Evolutionary conservation across 495 filamentous ascomycete genomes (phyloP).

Genomic region (Jackrogersella minutella): DNA sequence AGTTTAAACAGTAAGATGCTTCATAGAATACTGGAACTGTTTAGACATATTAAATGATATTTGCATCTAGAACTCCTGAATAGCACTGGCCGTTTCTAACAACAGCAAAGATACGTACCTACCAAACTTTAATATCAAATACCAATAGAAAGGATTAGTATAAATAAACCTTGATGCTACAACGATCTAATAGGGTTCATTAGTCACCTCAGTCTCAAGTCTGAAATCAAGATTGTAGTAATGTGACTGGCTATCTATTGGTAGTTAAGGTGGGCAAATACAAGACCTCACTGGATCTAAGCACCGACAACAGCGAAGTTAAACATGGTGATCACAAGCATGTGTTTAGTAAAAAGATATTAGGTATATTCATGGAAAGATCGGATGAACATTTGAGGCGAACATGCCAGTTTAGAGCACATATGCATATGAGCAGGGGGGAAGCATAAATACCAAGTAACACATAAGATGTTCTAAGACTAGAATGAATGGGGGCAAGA

Average conservation of each 20-base stretch:
- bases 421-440: constrained; percentile 5
- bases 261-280: neutral
- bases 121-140: neutral
- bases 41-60: no score
- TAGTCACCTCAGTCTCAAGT: neutral
- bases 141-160: no score
- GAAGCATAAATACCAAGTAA: no score
- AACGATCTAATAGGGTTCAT: neutral
- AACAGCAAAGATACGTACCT: no score
- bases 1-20: neutral
- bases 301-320: neutral
- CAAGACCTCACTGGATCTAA: neutral
- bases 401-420: neutral
- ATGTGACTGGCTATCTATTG: neutral
- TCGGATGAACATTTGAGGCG: neutral
- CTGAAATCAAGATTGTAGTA: neutral
- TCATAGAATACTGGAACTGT: neutral
- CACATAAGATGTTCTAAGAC: no score
- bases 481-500: neutral
- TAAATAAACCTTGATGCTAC: no score
- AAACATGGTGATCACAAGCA: neutral
- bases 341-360: no score
- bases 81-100: no score
- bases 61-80: no score
- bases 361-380: neutral